A percentile compares a stretch with the other conserved stretches of the same genome.
phyloP scores from a whole-genome alignment of 805 yeast species.

The Yarrowia bubula region DNA sequence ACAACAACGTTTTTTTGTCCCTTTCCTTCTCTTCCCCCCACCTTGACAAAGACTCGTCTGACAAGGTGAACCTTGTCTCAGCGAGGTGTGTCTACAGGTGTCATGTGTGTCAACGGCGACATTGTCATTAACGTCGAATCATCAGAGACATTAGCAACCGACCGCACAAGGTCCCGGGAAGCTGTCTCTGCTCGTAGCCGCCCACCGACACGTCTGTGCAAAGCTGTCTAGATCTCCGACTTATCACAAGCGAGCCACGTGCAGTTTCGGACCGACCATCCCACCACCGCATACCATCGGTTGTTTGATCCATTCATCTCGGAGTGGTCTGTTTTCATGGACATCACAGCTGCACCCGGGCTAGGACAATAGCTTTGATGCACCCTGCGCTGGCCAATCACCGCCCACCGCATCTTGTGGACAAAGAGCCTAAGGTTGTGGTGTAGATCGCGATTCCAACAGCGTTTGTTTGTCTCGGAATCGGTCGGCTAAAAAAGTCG shows the following conservation, averaged over 20 bases:
- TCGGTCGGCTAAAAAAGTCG: no score
- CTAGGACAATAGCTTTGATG: conserved; percentile 8
- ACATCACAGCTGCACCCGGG: neutral
- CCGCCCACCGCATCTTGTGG: no score
- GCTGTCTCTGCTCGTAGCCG: neutral
- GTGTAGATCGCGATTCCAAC: neutral
- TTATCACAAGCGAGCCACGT: neutral
- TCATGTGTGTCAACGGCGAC: no score
- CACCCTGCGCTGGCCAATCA: neutral
- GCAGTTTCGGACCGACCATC: conserved; percentile 2
- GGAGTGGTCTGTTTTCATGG: neutral
- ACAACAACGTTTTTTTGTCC: no score
- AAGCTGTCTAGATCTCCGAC: neutral
- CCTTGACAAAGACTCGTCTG: no score
- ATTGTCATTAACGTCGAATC: no score
- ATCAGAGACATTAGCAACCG: no score
- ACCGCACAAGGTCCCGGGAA: neutral
- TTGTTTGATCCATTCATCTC: neutral
- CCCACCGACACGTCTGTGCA: neutral
- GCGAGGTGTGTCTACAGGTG: no score
- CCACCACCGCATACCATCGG: neutral
- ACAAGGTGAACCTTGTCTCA: no score
- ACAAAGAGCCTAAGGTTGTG: no score
- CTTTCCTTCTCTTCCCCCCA: no score
- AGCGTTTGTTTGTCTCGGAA: no score